Evolutionary conservation across 768 basidiomycete genomes (phyloP), one percentile per base, ranked within the genome.

Genomic region (Hypholoma fasciculare): DNA sequence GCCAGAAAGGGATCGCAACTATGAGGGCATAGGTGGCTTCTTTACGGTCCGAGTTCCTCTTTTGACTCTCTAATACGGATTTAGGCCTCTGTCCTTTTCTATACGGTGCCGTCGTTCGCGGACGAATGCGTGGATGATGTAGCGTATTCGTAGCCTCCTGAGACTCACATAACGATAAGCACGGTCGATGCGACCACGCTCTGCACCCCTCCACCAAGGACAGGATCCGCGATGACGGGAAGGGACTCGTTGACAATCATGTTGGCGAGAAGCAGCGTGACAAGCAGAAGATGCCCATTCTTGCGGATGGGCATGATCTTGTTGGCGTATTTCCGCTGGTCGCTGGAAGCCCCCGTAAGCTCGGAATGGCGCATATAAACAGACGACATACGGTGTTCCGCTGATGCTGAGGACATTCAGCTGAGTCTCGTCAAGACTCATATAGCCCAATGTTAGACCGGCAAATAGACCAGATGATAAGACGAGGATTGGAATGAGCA

Each of bases 231-330:
- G 58, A 96, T 92, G 61, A 95, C 82, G 37, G 94, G 94, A 4
- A 94, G 83, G 0, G 90, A 80, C 74, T 94, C 93, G 69, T 95
- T 95, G 65, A 89, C 88, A 56, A 95, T 91, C 94, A 96, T 95
- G 72, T 96, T 95, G 36, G 89, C 87, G 30, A 95, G 75, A 9
- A 94, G 82, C 39, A 93, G 84, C 0, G 91, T 92, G 56, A 92
- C 90, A 57, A 94, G 83, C 9, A 94, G 78, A 30, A 92, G 75
- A 68, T 94, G 92, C 1, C 91, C 90, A 63, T 94, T 88, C 76
- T 86, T 78, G 56, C 93, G 88, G 49, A 96, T 87, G 12, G 94
- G 94, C 70, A 87, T 86, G 66, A 96, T 96, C 74, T 89, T 88
- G 65, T 83, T 83, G 7, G 94, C 94, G 61, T 92, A 90, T 58